These are phyloP conservation scores for Aspergillus texensis DNA, from an alignment of 2,329 filamentous ascomycete genomes.

Conservation along the genomic window DNA sequence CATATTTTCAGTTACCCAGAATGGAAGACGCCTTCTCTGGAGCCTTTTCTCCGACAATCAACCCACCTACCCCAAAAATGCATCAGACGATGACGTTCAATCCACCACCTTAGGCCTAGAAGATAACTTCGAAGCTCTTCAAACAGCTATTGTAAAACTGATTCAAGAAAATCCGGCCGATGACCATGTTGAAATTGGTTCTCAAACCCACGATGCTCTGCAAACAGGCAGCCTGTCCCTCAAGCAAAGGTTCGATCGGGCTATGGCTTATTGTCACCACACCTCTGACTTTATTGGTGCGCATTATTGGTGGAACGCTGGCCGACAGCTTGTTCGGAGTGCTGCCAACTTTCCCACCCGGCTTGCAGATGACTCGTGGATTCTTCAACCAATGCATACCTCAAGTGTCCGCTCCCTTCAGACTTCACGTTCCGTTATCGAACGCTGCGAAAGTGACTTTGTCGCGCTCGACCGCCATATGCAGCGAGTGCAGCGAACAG, in stretches of 20 bases:
- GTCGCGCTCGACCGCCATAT: conserved; percentile 82
- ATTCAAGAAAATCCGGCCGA: conserved; percentile 83
- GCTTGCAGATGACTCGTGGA: conserved; percentile 68
- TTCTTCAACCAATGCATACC: conserved; percentile 70
- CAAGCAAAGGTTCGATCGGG: conserved; percentile 58
- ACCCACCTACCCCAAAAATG: conserved; percentile 62
- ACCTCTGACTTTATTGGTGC: conserved; percentile 82
- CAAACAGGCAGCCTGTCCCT: conserved; percentile 27
- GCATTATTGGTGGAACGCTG: conserved; percentile 81
- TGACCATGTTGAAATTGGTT: conserved; percentile 48
- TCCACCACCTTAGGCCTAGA: conserved; percentile 60
- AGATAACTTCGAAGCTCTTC: conserved; percentile 78
- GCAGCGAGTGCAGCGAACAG: conserved; percentile 72
- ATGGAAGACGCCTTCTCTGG: conserved; percentile 73
- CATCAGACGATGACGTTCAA: conserved; percentile 49
- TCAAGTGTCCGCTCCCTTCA: conserved; percentile 49
- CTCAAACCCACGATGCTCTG: conserved; percentile 6
- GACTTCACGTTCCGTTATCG: conserved; percentile 36
- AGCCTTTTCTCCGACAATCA: conserved; percentile 64
- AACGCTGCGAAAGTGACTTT: conserved; percentile 51
- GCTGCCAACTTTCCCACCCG: conserved; percentile 53
- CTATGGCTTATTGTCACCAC: conserved; percentile 74
- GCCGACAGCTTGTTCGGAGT: conserved; percentile 70
- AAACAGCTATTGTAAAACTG: conserved; percentile 77
- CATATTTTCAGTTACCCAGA: conserved; percentile 74